A percentile compares a stretch with the other conserved stretches of the same genome.
Conservation (phyloP, 306 rosid genomes). For the Chamaecrista fasciculata region DNA sequence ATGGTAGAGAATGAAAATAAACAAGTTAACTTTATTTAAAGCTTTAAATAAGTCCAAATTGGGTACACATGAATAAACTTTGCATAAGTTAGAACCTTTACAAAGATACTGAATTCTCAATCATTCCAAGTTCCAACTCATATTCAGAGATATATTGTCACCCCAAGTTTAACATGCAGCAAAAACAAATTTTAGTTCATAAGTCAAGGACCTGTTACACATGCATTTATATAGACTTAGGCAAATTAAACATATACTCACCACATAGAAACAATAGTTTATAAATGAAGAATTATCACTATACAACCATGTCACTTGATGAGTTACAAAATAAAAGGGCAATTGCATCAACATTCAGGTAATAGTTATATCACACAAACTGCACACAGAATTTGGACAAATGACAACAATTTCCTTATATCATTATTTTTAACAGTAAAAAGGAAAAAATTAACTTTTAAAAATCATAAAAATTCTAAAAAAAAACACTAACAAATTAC, state of each 20-base stretch:
- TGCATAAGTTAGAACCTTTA: background rate
- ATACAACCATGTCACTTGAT: background rate
- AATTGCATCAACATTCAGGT: background rate
- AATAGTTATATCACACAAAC: background rate
- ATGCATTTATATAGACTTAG: conserved; percentile 9
- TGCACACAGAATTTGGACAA: background rate
- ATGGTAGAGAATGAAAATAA: conserved; percentile 25
- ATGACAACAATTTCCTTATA: conserved; percentile 3
- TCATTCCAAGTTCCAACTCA: background rate
- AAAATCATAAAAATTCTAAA: background rate
- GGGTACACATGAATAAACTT: too few relatives aligned
- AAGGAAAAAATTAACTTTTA: background rate
- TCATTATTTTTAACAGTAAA: background rate
- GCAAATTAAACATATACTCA: background rate
- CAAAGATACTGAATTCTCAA: background rate
- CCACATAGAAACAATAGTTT: background rate
- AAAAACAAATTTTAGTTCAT: background rate
- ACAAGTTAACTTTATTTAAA: too few relatives aligned
- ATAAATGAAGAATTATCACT: background rate
- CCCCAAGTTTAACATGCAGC: conserved; percentile 2
- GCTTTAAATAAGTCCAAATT: too few relatives aligned
- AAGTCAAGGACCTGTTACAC: conserved; percentile 7
- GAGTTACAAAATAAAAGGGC: conserved; percentile 13
- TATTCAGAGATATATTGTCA: background rate
- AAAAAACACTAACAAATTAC: conserved; percentile 9